Base-by-base conservation (phyloP, 1,139 yeast genomes). In the Saccharomyces uvarum region DNA sequence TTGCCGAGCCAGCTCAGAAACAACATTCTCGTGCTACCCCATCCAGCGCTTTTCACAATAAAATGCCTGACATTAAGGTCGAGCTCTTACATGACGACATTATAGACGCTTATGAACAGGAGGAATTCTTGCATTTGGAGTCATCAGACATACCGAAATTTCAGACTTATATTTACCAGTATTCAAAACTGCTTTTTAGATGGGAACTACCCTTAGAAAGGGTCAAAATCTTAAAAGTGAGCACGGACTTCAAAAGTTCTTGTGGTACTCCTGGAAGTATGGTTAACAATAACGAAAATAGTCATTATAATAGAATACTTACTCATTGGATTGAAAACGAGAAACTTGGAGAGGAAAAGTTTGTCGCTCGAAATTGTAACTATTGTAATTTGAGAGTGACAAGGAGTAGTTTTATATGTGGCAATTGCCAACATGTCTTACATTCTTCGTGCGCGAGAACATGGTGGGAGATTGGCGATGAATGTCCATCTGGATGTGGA, bases 401-500 rank as follows among this genome's bases (percentile, higher is more conserved):
- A 2, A 83, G 84, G 58, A 75, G 87, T 59, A 77, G 86, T 44
- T 82, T 85, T 38, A 79, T 82, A 2, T 91, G 98, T 65, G 77
- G 81, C 5, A 75, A 73, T 47, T 91, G 98, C 70, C 87, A 83
- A 59, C 97, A 91, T 70, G 75, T 88, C 1, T 66, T 86, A 61
- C 98, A 91, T 66, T 79, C 88, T 1, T 75, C 77, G 38, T 91
- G 98, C 73, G 95, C 96, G 0, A 71, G 77, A 13, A 78, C 78
- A 54, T 91, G 98, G 98, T 90, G 96, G 91, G 72, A 71, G 14
- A 73, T 69, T 0, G 76, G 75, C 2, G 73, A 71, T 48, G 89
- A 85, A 62, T 91, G 98, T 70, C 86, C 96, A 0, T 81, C 89
- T 56, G 98, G 97, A 0, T 91, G 98, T 72, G 97, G 97, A 0